Percentiles rank a stretch among this genome's conserved stretches.
Evolutionary conservation across 2,329 filamentous ascomycete genomes (phyloP).

Genomic region (Pyrenochaeta sp.): DNA sequence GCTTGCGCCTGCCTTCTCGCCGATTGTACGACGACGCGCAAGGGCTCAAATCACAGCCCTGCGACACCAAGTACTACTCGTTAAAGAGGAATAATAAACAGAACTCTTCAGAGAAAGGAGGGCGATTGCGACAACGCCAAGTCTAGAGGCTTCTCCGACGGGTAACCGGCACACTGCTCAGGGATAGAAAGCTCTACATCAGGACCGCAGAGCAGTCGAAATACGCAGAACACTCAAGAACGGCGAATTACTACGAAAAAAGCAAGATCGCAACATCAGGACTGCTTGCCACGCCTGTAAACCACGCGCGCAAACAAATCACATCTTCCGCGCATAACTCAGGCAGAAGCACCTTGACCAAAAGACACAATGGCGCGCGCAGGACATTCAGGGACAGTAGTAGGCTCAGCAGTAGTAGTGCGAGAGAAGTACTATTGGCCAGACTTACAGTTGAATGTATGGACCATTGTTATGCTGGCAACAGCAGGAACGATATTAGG

Average conservation of each 20-base stretch:
- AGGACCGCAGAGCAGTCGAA: too few relatives aligned
- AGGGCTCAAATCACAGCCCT: neutral
- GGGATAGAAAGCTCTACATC: slow-evolving; percentile 2
- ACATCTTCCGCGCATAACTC: neutral
- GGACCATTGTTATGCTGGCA: slow-evolving; percentile 69
- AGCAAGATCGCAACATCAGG: neutral
- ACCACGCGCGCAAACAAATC: neutral
- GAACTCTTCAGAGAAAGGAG: neutral
- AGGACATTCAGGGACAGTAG: slow-evolving; percentile 43
- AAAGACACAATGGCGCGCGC: slow-evolving; percentile 45
- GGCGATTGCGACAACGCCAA: slow-evolving; percentile 17
- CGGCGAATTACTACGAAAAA: neutral
- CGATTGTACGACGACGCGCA: slow-evolving; percentile 9
- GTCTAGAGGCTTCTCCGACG: slow-evolving; percentile 12
- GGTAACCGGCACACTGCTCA: slow-evolving; percentile 16
- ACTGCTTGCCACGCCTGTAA: neutral
- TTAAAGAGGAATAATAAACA: slow-evolving; percentile 1
- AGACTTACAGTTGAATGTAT: slow-evolving; percentile 70
- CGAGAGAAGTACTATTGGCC: slow-evolving; percentile 69
- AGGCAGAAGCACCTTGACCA: neutral
- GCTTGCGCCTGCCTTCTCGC: slow-evolving; percentile 10
- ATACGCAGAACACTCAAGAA: too few relatives aligned
- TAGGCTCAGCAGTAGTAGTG: slow-evolving; percentile 53
- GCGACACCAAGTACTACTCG: neutral
- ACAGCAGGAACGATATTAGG: slow-evolving; percentile 66